Conservation (phyloP, 768 basidiomycete genomes). For the Mycena capillaripes region DNA sequence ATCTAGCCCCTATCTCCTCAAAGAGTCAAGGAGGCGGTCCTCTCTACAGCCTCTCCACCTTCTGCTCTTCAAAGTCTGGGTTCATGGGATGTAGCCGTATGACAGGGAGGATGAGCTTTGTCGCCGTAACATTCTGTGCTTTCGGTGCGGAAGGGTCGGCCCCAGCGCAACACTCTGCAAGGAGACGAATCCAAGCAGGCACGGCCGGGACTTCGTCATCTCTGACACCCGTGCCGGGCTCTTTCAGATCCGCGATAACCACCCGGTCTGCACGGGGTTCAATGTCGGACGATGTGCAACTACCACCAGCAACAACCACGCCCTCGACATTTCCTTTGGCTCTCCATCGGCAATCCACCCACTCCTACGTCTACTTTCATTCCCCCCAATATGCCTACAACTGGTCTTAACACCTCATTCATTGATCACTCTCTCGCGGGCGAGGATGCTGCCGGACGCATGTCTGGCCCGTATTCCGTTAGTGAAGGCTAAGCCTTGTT, state of each 20-base stretch:
- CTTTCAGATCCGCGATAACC: slow-evolving; percentile 15
- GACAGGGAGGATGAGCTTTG: neutral
- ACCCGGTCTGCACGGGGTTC: slow-evolving; percentile 10
- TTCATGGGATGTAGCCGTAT: too few species aligned
- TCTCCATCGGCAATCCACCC: slow-evolving; percentile 31
- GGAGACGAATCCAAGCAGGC: slow-evolving; percentile 5
- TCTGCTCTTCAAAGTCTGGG: too few species aligned
- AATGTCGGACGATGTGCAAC: neutral
- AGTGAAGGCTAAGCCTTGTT: slow-evolving; percentile 14
- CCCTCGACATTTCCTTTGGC: slow-evolving; percentile 23
- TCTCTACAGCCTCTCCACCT: too few species aligned
- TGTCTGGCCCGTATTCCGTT: slow-evolving; percentile 16
- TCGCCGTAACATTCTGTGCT: neutral
- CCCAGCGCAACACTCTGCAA: neutral
- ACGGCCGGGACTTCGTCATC: slow-evolving; percentile 17
- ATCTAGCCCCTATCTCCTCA: too few species aligned
- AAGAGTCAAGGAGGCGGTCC: too few species aligned
- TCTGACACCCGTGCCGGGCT: slow-evolving; percentile 8
- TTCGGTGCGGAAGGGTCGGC: slow-evolving; percentile 16
- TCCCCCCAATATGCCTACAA: slow-evolving; percentile 22
- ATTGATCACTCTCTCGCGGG: slow-evolving; percentile 22
- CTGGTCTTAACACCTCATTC: slow-evolving; percentile 16
- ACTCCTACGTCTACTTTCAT: slow-evolving; percentile 21
- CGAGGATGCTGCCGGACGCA: slow-evolving; percentile 25
- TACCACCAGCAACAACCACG: neutral